Conservation (phyloP, 257 asterid genomes). For the Handroanthus guayacan region DNA sequence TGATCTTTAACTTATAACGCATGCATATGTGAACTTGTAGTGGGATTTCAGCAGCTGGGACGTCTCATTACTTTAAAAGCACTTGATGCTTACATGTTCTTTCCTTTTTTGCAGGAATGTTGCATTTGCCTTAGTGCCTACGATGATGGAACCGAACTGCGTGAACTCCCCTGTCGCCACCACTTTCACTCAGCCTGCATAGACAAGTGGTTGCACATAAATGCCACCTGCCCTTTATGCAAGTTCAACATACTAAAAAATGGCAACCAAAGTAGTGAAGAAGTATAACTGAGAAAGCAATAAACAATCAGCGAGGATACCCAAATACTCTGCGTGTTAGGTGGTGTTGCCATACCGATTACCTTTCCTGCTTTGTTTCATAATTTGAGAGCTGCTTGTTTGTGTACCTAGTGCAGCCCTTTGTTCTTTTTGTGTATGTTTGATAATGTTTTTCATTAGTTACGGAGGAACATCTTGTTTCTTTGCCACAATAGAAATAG, state of each 20-base stretch:
- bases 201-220: conserved; percentile 94
- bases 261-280: conserved; percentile 70
- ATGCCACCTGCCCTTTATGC: conserved; percentile 97
- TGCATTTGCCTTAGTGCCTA: conserved; percentile 90
- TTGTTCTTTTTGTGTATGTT: conserved; percentile 4
- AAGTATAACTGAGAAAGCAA: conserved; percentile 49
- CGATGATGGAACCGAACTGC: conserved; percentile 90
- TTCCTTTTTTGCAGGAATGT: conserved; percentile 72
- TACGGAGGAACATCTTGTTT: conserved; percentile 26
- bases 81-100: conserved; percentile 1
- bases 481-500: conserved; percentile 24
- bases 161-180: conserved; percentile 96
- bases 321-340: conserved; percentile 20
- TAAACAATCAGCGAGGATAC: conserved; percentile 14
- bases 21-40: background rate
- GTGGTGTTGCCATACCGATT: conserved; percentile 8
- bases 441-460: conserved; percentile 29
- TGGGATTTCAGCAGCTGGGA: background rate
- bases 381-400: conserved; percentile 31
- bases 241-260: conserved; percentile 86
- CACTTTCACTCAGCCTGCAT: conserved; percentile 90
- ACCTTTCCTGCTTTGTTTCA: conserved; percentile 27
- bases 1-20: background rate
- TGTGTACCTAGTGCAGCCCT: conserved; percentile 36
- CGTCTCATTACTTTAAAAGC: background rate